phyloP scores from a whole-genome alignment of 441 rosid species.

The Populus hybrid region DNA sequence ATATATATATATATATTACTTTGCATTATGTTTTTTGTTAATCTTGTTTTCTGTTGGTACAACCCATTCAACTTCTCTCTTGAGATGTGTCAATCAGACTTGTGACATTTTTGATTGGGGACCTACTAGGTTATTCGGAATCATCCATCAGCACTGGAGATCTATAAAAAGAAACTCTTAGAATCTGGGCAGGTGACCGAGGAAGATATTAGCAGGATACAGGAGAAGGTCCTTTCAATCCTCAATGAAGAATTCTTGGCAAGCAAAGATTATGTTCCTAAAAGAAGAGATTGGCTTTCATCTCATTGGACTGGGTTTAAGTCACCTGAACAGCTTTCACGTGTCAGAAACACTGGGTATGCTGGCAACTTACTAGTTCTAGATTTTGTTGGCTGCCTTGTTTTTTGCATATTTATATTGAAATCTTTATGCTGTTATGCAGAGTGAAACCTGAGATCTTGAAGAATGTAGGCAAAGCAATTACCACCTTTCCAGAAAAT shows the following conservation, averaged over 20 bases:
- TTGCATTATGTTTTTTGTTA: background rate
- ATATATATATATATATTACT: background rate
- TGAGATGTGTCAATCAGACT: constrained; percentile 2
- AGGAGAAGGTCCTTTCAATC: constrained; percentile 66
- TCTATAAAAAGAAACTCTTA: constrained; percentile 65
- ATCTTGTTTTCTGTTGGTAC: background rate
- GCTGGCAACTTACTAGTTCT: constrained; percentile 5
- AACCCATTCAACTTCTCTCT: background rate
- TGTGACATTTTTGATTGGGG: constrained; percentile 13
- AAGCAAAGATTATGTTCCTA: constrained; percentile 83
- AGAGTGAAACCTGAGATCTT: constrained; percentile 97
- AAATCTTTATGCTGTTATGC: constrained; percentile 27
- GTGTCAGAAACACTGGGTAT: constrained; percentile 93
- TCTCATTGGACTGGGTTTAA: constrained; percentile 97
- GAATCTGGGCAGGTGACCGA: constrained; percentile 70
- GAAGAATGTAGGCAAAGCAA: constrained; percentile 89
- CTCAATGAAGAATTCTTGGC: constrained; percentile 82
- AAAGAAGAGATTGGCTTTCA: constrained; percentile 94
- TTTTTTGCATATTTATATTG: background rate
- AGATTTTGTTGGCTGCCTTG: background rate
- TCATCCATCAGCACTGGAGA: constrained; percentile 84
- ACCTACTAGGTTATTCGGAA: constrained; percentile 64
- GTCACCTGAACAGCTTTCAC: constrained; percentile 96
- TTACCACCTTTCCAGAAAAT: constrained; percentile 69
- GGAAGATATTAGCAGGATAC: constrained; percentile 68